Evolutionary conservation across 306 rosid genomes (phyloP).

Genomic region (Vigna unguiculata): DNA sequence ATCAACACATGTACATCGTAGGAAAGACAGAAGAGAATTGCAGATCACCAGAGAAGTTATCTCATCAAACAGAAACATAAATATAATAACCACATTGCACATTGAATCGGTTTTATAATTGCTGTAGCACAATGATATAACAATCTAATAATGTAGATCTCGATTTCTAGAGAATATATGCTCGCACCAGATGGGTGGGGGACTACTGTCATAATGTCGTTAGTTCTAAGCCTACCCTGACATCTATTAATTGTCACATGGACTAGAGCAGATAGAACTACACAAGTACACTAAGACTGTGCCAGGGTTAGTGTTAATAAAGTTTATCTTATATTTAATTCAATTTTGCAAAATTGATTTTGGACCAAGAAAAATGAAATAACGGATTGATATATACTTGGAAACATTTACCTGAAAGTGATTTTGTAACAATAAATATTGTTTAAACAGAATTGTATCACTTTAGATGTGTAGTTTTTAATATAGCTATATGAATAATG

Average conservation of each 20-base stretch:
- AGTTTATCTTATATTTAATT: neutral
- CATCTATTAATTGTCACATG: neutral
- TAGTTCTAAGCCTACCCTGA: too few relatives aligned
- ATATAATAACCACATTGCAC: neutral
- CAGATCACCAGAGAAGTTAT: neutral
- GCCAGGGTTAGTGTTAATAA: neutral
- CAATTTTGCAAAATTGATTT: neutral
- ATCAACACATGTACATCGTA: slow-evolving; percentile 4
- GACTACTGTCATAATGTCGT: neutral
- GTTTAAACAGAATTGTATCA: neutral
- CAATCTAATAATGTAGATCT: neutral
- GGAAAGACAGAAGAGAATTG: neutral
- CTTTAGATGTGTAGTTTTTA: neutral
- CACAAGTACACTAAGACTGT: neutral
- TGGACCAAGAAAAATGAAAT: neutral
- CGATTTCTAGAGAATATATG: neutral
- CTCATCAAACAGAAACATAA: neutral
- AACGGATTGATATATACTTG: neutral
- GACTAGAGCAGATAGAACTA: neutral
- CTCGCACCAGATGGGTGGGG: neutral
- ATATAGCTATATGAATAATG: neutral
- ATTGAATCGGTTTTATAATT: neutral
- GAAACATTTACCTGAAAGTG: neutral
- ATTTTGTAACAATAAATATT: neutral
- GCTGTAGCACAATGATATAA: neutral